Evolutionary conservation across 306 rosid species (phyloP), one percentile per base, ranked within the genome.

Genomic region (Cajanus cajan): DNA sequence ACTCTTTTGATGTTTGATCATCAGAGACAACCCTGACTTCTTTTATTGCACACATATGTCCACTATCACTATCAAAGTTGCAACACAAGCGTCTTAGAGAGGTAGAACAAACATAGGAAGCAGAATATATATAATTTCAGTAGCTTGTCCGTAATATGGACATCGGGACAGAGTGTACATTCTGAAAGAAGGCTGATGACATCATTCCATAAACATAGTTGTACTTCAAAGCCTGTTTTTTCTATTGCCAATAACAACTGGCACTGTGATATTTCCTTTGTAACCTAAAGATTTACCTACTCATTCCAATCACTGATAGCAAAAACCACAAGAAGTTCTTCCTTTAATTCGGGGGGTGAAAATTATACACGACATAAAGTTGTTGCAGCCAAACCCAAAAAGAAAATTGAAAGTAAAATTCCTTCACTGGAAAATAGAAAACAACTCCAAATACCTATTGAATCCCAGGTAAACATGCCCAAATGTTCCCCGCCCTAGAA

Each of bases 31-130:
- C 87, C 90, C 88, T 87, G 80, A 95, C 98, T 90, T 95, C 99
- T 80, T 95, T 95, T 65, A 95, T 95, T 63, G 99, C 99, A 88
- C 98, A 93, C 93, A 95, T 85, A 68, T 93, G 98, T 77, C 99
- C 99, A 39, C 94, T 93, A 82, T 90, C 92, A 83, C 99, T 95
- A 83, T 9, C 80, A 82, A 63, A 74, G 72, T 85, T 73, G 68
- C 66, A 80, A 85, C 58, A 33, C 37, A 59, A 87, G 54, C 78
- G 66, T 65, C 77, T 90, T 72, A 86, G 89, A 79, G 79, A 67
- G 19, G 67, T 71, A 52, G 54, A 81, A 51, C 64, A 79, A 79
- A 69, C 40, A 78, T 37, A 59, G 62, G 51, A 65, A 81, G 63
- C 82, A 71, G 36, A 63, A 76, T 54, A 68, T 28, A 51, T 67